A percentile compares a stretch with the other conserved stretches of the same genome.
These are phyloP conservation scores for Verbascum thapsus DNA, from an alignment of 257 asterid species.

Conservation along the genomic window DNA sequence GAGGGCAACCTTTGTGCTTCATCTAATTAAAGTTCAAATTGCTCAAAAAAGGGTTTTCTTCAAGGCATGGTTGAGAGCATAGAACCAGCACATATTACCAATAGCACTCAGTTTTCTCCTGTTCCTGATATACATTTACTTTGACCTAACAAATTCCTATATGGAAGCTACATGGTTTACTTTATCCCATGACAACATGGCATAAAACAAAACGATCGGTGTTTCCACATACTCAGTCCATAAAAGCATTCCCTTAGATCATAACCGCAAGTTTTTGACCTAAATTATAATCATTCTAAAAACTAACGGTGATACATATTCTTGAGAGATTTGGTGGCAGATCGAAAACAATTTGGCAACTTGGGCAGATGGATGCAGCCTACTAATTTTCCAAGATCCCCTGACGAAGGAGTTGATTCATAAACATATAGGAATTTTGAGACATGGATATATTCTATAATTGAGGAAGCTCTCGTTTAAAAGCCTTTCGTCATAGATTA, in stretches of 20 bases:
- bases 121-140: slow-evolving; percentile 2
- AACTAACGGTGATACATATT: too few relatives aligned
- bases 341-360: not conserved
- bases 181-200: too few relatives aligned
- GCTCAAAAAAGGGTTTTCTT: slow-evolving; percentile 4
- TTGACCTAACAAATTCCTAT: too few relatives aligned
- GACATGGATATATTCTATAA: not conserved
- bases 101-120: not conserved
- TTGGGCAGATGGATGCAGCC: not conserved
- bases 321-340: too few relatives aligned
- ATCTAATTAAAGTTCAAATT: not conserved
- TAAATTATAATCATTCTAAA: not conserved
- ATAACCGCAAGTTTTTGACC: not conserved
- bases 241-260: too few relatives aligned
- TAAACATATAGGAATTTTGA: too few relatives aligned
- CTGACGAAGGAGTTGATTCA: not conserved
- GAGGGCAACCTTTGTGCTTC: slow-evolving; percentile 3
- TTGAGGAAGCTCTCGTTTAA: not conserved
- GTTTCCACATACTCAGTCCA: too few relatives aligned
- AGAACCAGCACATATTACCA: not conserved
- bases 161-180: too few relatives aligned
- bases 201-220: too few relatives aligned
- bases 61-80: slow-evolving; percentile 4
- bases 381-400: not conserved
- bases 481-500: not conserved